Conservation (phyloP, 805 yeast species). For the Pichia nakasei region DNA sequence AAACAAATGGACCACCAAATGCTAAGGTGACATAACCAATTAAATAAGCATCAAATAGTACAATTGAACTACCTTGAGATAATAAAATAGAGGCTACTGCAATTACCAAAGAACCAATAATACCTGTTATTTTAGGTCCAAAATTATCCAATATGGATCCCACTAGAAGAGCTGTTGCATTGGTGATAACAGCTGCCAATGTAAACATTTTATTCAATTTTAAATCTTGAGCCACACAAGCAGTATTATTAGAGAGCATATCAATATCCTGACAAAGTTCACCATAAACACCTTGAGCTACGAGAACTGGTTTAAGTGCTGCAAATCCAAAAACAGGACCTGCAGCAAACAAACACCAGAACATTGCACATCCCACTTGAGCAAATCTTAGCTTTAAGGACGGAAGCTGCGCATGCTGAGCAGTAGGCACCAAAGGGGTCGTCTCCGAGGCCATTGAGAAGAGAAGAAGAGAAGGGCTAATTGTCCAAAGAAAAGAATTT, state of each 20-base stretch:
- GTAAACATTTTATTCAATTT: constrained; percentile 78
- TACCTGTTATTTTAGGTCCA: constrained; percentile 77
- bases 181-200: constrained; percentile 78
- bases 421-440: constrained; percentile 16
- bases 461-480: neutral
- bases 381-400: constrained; percentile 27
- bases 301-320: constrained; percentile 77
- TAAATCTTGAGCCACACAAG: constrained; percentile 73
- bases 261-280: constrained; percentile 43
- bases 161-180: constrained; percentile 72
- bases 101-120: constrained; percentile 58
- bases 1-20: constrained; percentile 89
- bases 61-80: constrained; percentile 17
- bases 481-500: neutral
- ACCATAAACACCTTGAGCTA: constrained; percentile 67
- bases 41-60: constrained; percentile 53
- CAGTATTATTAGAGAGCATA: constrained; percentile 8
- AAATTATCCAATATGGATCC: constrained; percentile 68
- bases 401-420: constrained; percentile 13
- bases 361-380: constrained; percentile 65
- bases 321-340: constrained; percentile 96
- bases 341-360: constrained; percentile 86
- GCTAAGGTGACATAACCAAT: constrained; percentile 71
- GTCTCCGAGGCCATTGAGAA: constrained; percentile 14
- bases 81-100: constrained; percentile 41